A percentile compares a stretch with the other conserved stretches of the same genome.
Evolutionary conservation across 1,284 basidiomycete genomes (phyloP).

Genomic region (Sparassis latifolia): DNA sequence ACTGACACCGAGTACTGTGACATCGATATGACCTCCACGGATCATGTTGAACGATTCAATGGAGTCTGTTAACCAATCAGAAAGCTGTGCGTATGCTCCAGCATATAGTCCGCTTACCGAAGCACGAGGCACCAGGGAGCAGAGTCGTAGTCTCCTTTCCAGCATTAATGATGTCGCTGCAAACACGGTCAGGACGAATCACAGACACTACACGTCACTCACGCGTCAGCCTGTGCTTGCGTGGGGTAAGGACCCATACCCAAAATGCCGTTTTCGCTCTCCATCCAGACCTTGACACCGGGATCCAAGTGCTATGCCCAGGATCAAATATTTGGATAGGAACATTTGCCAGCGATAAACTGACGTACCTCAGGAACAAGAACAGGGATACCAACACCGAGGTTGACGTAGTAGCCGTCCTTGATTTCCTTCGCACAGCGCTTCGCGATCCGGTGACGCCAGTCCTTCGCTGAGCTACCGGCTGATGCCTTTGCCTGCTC

Average conservation of each 20-base stretch:
- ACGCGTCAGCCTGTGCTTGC: slow-evolving; percentile 80
- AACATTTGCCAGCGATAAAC: not conserved
- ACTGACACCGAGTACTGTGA: slow-evolving; percentile 77
- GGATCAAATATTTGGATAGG: slow-evolving; percentile 23
- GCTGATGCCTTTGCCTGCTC: slow-evolving; percentile 14
- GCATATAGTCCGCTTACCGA: slow-evolving; percentile 45
- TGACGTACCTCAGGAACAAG: slow-evolving; percentile 53
- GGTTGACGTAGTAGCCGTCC: slow-evolving; percentile 71
- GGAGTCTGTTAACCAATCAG: slow-evolving; percentile 48
- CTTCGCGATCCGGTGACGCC: slow-evolving; percentile 72
- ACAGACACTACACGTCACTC: slow-evolving; percentile 27
- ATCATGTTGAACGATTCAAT: slow-evolving; percentile 93
- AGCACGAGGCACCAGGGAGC: slow-evolving; percentile 84
- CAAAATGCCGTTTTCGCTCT: slow-evolving; percentile 92
- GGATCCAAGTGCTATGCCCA: slow-evolving; percentile 55
- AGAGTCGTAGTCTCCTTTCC: slow-evolving; percentile 93
- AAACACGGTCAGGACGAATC: not conserved
- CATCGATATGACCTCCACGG: slow-evolving; percentile 89
- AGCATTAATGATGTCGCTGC: slow-evolving; percentile 85
- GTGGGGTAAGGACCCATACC: slow-evolving; percentile 95
- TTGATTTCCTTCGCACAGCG: slow-evolving; percentile 85
- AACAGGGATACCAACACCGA: slow-evolving; percentile 86
- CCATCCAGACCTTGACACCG: slow-evolving; percentile 80
- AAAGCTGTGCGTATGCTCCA: slow-evolving; percentile 1
- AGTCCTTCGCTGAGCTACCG: slow-evolving; percentile 36